phyloP scores from a whole-genome alignment of 495 filamentous ascomycete genomes.

The Xylaria acuta region DNA sequence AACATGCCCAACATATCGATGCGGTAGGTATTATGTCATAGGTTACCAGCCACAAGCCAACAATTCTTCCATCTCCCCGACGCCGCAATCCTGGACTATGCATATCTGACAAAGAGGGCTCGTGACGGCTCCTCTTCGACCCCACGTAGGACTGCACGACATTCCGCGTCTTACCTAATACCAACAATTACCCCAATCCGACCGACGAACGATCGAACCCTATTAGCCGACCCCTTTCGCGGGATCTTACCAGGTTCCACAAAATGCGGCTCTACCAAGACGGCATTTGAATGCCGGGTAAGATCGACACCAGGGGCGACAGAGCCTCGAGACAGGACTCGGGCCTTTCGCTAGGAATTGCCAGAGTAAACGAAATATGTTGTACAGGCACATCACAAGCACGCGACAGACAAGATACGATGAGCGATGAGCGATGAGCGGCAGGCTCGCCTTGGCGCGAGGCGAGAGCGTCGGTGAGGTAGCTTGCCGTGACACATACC shows the following conservation, averaged over 20 bases:
- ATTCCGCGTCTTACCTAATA: slow-evolving; percentile 2
- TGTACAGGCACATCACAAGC: background rate
- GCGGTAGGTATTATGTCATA: background rate
- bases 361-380: background rate
- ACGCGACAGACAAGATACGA: background rate
- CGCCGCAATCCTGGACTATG: background rate
- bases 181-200: slow-evolving; percentile 1
- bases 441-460: background rate
- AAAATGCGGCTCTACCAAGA: slow-evolving; percentile 5
- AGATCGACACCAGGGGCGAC: background rate
- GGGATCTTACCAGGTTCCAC: slow-evolving; percentile 3
- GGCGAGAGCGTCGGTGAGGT: background rate
- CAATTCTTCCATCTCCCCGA: background rate
- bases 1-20: background rate
- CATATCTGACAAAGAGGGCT: background rate
- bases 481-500: background rate
- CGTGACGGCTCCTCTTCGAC: background rate
- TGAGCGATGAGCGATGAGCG: background rate
- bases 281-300: background rate
- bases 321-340: background rate
- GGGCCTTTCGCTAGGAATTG: background rate
- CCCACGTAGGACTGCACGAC: background rate
- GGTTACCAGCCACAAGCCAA: background rate
- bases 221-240: background rate
- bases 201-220: background rate